Evolutionary conservation across 2,329 filamentous ascomycete species (phyloP).

Genomic region (Beauveria scarabaeidicola): DNA sequence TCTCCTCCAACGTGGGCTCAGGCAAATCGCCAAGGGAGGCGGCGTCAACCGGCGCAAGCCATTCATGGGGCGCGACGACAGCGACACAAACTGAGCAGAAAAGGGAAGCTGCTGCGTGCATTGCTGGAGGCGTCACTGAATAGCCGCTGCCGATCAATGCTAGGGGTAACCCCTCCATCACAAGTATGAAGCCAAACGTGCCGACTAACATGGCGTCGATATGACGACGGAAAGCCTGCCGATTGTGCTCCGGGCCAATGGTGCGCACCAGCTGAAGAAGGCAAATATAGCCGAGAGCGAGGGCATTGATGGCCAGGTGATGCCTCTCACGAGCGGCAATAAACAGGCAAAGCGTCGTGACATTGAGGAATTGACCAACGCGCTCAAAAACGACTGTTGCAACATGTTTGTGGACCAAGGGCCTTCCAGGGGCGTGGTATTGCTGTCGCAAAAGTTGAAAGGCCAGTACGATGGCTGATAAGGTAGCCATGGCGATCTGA

Average conservation of each 20-base stretch:
- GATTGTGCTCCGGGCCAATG: not conserved
- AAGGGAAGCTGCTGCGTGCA: not conserved
- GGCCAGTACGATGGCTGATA: not conserved
- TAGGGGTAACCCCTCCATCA: not conserved
- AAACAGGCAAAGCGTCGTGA: not conserved
- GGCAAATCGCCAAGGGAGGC: constrained; percentile 29
- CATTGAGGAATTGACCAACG: not conserved
- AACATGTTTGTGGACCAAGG: not conserved
- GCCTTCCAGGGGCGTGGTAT: too few relatives aligned
- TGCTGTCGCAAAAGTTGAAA: not conserved
- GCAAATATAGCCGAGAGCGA: not conserved
- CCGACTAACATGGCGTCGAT: not conserved
- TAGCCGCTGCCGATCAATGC: not conserved
- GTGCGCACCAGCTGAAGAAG: not conserved
- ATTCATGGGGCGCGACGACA: constrained; percentile 39
- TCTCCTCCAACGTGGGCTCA: constrained; percentile 41
- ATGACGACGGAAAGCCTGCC: not conserved
- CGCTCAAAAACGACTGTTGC: not conserved
- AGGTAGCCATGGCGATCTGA: not conserved
- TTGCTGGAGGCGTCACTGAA: not conserved
- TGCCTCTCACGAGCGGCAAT: not conserved
- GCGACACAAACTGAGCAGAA: constrained; percentile 22
- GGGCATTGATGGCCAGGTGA: not conserved
- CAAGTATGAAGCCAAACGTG: not conserved
- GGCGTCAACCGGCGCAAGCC: constrained; percentile 35